phyloP scores from a whole-genome alignment of 352 stramenopile genomes.

The Phytophthora quininea region DNA sequence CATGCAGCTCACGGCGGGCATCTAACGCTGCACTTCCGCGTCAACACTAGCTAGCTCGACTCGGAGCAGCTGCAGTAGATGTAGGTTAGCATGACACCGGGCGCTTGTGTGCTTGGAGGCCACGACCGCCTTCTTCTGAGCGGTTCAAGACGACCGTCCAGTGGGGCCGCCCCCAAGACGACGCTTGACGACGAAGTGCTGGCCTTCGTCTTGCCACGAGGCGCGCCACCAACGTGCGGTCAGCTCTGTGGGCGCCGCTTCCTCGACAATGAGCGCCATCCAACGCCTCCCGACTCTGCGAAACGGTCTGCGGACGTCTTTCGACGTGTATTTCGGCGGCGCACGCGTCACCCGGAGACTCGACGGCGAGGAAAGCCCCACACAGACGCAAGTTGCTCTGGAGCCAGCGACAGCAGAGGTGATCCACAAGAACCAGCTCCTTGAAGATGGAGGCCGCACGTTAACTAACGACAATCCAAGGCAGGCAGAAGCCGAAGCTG shows the following conservation, averaged over 20 bases:
- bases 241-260: neutral
- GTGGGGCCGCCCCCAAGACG: no score
- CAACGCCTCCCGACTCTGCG: neutral
- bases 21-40: constrained; percentile 11
- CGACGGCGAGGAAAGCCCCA: no score
- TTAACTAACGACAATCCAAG: neutral
- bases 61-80: neutral
- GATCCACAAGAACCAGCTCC: neutral
- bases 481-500: no score
- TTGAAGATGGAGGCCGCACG: neutral
- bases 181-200: neutral
- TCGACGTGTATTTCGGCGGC: constrained; percentile 1
- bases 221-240: neutral
- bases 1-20: constrained; percentile 9
- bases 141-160: no score
- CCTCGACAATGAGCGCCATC: neutral
- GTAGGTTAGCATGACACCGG: no score
- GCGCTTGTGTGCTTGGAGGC: no score
- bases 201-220: neutral
- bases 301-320: neutral
- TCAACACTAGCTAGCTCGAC: constrained; percentile 12
- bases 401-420: neutral
- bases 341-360: neutral
- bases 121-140: no score
- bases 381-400: no score